phyloP scores from a whole-genome alignment of 106 monocot genomes.

The Iris macrosiphon region DNA sequence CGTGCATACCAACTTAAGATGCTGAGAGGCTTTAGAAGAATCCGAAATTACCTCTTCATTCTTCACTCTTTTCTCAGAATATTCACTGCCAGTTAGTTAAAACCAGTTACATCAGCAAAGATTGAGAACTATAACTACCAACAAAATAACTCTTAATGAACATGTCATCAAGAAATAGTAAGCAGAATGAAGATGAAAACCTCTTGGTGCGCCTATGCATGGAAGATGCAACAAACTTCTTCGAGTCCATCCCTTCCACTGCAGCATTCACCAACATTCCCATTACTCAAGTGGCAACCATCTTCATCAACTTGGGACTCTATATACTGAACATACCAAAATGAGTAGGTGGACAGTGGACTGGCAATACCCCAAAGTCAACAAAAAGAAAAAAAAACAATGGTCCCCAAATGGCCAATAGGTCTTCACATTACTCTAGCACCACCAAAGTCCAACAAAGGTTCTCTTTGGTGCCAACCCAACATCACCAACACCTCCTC shows the following conservation, averaged over 20 bases:
- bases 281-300: not conserved
- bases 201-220: slow-evolving; percentile 58
- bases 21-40: slow-evolving; percentile 23
- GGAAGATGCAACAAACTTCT: slow-evolving; percentile 8
- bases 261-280: not conserved
- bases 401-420: too few relatives aligned
- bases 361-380: too few relatives aligned
- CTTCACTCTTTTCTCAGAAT: slow-evolving; percentile 23
- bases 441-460: too few relatives aligned
- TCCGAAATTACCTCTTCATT: slow-evolving; percentile 18
- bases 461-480: too few relatives aligned
- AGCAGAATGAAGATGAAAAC: slow-evolving; percentile 19
- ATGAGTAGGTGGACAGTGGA: too few relatives aligned
- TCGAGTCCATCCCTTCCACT: slow-evolving; percentile 23
- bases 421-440: too few relatives aligned
- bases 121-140: too few relatives aligned
- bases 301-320: not conserved
- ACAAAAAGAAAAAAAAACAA: too few relatives aligned
- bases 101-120: not conserved
- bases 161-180: not conserved
- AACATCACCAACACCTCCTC: too few relatives aligned
- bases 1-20: slow-evolving; percentile 41
- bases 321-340: not conserved
- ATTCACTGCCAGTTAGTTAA: slow-evolving; percentile 46
- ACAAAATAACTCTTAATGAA: not conserved